Conservation (phyloP, 2,329 filamentous ascomycete genomes). For the Pestalotiopsis fici region DNA sequence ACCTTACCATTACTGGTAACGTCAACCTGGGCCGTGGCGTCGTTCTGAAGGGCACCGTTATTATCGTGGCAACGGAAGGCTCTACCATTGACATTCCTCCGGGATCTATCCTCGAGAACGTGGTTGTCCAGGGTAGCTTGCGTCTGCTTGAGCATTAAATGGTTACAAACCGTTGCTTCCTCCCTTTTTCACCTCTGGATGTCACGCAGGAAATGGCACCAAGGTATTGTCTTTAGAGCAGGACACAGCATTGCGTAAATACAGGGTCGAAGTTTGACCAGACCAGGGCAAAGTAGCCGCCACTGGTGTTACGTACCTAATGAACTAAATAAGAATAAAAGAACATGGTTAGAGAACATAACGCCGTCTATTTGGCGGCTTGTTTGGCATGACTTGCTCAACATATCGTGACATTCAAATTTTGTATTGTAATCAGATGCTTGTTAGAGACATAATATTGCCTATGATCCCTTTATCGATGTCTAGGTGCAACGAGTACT, state of each 20-base stretch:
- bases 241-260: constrained; percentile 8
- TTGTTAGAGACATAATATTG: too few relatives aligned
- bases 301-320: constrained; percentile 6
- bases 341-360: background rate
- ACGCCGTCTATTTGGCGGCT: background rate
- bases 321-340: constrained; percentile 6
- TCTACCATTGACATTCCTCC: constrained; percentile 97
- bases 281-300: background rate
- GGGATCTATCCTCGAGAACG: constrained; percentile 96
- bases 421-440: background rate
- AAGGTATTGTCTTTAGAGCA: constrained; percentile 1
- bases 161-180: background rate
- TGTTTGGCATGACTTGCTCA: background rate
- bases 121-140: constrained; percentile 97
- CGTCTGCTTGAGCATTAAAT: constrained; percentile 66
- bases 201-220: background rate
- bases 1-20: constrained; percentile 95
- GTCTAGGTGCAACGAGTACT: too few relatives aligned
- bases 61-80: constrained; percentile 97
- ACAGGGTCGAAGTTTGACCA: background rate
- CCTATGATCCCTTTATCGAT: too few relatives aligned
- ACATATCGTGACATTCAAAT: background rate
- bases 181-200: background rate
- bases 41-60: constrained; percentile 96
- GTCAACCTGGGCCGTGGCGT: constrained; percentile 97